Evolutionary conservation across 306 rosid species (phyloP), one percentile per base, ranked within the genome.

Genomic region (Pachyrhizus erosus): DNA sequence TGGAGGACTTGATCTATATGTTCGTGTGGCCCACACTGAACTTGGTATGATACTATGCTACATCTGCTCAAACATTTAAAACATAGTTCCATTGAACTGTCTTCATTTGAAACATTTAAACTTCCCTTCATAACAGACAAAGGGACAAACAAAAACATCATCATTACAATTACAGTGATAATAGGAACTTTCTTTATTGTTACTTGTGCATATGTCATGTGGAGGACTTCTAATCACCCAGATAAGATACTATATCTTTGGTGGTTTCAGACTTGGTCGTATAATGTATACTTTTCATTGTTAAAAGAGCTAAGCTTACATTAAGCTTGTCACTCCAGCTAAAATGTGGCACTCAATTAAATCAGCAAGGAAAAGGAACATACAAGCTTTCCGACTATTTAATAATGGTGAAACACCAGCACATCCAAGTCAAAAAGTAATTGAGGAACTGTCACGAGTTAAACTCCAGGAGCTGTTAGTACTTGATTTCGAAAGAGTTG

Each of bases 1-100:
- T 0, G 78, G 80, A 26, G 83, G 82, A 54, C 70, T n/a, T 48
- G 86, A 86, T 48, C 70, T 86, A 14, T 79, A 82, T 18, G 33
- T 83, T 18, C 79, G 83, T 5, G 23, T 79, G 11, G 62, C 80
- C 67, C 2, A 23, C 5, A 42, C 76, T 20, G 85, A 86, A 34
- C 79, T 79, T 7, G 80, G 87, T 70, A 61, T 4, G 31, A 33
- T n/a, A n/a, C 43, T 62, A 43, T 31, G 9, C 52, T 48, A 6
- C 24, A n/a, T 21, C 27, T 7, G 31, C 31, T 57, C 31, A 55
- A 55, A 9, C 2, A 9, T 55, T 20, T 21, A 0, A 21, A 55
- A 55, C 14, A 55, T 23, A 7, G 31, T 23, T 57, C 23, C 64
- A 21, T 24, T 57, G 7, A 8, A 57, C 65, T 60, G 9, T 60